Evolutionary conservation across 2,329 filamentous ascomycete species (phyloP), one percentile per base, ranked within the genome.

Genomic region (Juglanconis oblonga): DNA sequence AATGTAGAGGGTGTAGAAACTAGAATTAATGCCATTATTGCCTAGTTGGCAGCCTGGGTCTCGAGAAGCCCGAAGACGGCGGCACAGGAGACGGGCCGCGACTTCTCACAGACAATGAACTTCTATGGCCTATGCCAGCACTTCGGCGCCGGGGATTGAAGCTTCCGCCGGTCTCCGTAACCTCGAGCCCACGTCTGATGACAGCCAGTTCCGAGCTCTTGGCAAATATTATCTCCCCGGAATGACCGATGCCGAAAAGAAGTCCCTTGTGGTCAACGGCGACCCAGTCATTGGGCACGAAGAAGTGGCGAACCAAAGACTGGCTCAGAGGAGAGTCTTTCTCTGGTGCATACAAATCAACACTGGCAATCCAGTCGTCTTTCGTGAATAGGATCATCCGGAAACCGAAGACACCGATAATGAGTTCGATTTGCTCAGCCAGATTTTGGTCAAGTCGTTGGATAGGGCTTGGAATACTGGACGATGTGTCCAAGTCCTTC

Each of bases 371-470:
- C 60, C 62, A 62, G 9, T 56, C 55, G 42, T 60, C 60, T 3
- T 13, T 36, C 0, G 64, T 61, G 9, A 59, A 50, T 3, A 63
- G 53, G 17, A 64, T 49, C 13, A 66, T 35, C 14, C 65, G 76
- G 61, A 76, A 72, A 52, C 77, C 76, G 69, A 95, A 95, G 54
- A 84, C 87, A 36, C 87, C 79, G 62, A 87, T 86, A 70, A 96
- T 96, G 70, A 95, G 90, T 72, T 85, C 87, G 67, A 94, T 38
- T 3, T 87, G 64, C 29, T 52, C 35, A 17, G 11, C 42, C 11
- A 58, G 14, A n/a, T 14, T 49, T 29, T 3, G 42, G 42, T 61
- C 44, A 6, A 61, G 31, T 29, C 11, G 35, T n/a, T 32, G 45
- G 10, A 38, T 32, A 2, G 45, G 45, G 10, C 13, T 44, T 3